Evolutionary conservation across 2,329 filamentous ascomycete species (phyloP).

Genomic region (Monilinia vaccinii-corymbosi): DNA sequence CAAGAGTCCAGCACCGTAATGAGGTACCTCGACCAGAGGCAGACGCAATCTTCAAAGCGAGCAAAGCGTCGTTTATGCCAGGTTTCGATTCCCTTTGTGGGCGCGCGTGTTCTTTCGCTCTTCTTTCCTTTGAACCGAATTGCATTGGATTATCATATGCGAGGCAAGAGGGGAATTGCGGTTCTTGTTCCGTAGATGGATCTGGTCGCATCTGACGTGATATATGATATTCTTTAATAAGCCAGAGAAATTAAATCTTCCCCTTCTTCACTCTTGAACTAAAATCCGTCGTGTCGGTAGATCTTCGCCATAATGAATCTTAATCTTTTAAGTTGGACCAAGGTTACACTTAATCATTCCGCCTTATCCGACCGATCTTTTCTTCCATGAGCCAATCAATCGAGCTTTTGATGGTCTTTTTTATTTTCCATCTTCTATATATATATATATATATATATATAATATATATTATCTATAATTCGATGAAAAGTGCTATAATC

Average conservation of each 20-base stretch:
- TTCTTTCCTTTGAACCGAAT: neutral
- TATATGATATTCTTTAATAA: neutral
- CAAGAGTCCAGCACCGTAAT: neutral
- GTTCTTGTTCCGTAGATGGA: neutral
- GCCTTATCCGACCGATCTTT: neutral
- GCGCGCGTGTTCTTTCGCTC: neutral
- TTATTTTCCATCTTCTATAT: too few relatives aligned
- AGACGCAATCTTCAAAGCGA: neutral
- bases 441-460: too few relatives aligned
- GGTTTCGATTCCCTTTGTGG: neutral
- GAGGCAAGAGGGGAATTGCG: neutral
- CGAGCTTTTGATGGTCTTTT: too few relatives aligned
- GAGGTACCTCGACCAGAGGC: neutral
- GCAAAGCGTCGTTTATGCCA: neutral
- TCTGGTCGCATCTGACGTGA: neutral
- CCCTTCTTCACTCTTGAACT: neutral
- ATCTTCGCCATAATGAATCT: too few relatives aligned
- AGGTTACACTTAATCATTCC: neutral
- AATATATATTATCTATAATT: too few relatives aligned
- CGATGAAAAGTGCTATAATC: too few relatives aligned
- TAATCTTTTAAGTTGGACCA: too few relatives aligned
- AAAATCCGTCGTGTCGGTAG: too few relatives aligned
- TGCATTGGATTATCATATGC: neutral
- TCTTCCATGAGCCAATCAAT: too few relatives aligned
- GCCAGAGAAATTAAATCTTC: neutral